A percentile compares a stretch with the other conserved stretches of the same genome.
Conservation (phyloP, 306 rosid species). For the Fagus sylvatica region DNA sequence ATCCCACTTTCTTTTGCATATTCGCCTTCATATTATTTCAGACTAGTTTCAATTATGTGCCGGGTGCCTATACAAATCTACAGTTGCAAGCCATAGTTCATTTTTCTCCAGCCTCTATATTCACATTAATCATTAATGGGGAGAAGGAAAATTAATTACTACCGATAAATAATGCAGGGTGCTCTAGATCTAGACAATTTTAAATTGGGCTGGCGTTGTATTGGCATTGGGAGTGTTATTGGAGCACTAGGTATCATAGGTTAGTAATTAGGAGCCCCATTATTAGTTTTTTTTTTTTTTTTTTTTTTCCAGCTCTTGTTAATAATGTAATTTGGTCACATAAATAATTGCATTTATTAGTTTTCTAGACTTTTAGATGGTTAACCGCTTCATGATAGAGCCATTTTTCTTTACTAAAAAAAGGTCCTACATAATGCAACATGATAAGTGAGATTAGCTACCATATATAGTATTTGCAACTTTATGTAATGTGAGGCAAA, state of each 20-base stretch:
- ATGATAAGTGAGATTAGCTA: not conserved
- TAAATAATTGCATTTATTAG: not conserved
- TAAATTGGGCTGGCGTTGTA: not conserved
- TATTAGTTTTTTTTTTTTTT: not conserved
- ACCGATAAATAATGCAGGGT: not conserved
- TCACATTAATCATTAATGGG: not conserved
- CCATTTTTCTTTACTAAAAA: not conserved
- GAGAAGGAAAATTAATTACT: not conserved
- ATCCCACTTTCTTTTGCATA: no score
- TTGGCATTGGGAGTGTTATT: not conserved
- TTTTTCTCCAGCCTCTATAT: no score
- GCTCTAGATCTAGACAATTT: not conserved
- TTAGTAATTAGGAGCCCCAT: not conserved
- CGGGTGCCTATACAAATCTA: not conserved
- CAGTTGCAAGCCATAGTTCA: no score
- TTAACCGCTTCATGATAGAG: not conserved
- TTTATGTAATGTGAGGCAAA: not conserved
- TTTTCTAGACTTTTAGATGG: not conserved
- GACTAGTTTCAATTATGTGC: not conserved
- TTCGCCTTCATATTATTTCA: no score
- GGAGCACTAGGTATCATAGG: not conserved
- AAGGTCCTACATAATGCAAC: not conserved
- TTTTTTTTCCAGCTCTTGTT: not conserved
- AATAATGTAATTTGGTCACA: constrained; percentile 1
- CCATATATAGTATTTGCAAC: no score